A percentile compares a stretch with the other conserved stretches of the same genome.
phyloP scores from a whole-genome alignment of 768 basidiomycete species.

The Gyrodon lividus region DNA sequence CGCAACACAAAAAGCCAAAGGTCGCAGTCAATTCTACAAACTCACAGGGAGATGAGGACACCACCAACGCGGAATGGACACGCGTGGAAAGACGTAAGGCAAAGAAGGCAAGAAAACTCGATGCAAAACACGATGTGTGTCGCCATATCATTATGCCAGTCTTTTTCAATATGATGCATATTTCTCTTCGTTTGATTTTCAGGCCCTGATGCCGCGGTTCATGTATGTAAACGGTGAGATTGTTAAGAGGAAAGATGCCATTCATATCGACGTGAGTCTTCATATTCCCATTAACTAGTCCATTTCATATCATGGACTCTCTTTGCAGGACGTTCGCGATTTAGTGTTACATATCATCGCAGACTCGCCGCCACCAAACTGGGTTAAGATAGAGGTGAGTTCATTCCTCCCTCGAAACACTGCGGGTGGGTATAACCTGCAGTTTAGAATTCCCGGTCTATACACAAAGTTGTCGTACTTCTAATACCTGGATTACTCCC shows the following conservation, averaged over 20 bases:
- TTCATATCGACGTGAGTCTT: slow-evolving; percentile 74
- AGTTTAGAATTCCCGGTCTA: slow-evolving; percentile 63
- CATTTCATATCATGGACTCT: neutral
- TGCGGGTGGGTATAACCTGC: slow-evolving; percentile 6
- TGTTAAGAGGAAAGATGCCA: slow-evolving; percentile 63
- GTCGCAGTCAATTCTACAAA: slow-evolving; percentile 14
- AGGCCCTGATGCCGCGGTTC: slow-evolving; percentile 55
- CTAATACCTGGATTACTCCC: slow-evolving; percentile 87
- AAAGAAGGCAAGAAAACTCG: slow-evolving; percentile 63
- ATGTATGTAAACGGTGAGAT: slow-evolving; percentile 83
- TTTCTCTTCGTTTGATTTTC: slow-evolving; percentile 4
- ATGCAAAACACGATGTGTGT: slow-evolving; percentile 62
- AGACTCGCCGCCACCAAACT: slow-evolving; percentile 81
- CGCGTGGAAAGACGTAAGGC: slow-evolving; percentile 71
- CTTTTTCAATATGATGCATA: slow-evolving; percentile 9
- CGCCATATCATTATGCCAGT: neutral
- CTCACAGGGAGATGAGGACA: slow-evolving; percentile 13
- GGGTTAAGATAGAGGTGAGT: slow-evolving; percentile 81
- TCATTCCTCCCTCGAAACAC: neutral
- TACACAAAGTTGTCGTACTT: slow-evolving; percentile 77
- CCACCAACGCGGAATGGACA: slow-evolving; percentile 54
- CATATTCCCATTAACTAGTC: neutral
- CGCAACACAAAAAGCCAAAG: slow-evolving; percentile 42
- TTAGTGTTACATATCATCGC: slow-evolving; percentile 78
- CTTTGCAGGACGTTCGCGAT: slow-evolving; percentile 79